Conservation (phyloP, 2,329 filamentous ascomycete genomes). For the Fusarium sublunatum region DNA sequence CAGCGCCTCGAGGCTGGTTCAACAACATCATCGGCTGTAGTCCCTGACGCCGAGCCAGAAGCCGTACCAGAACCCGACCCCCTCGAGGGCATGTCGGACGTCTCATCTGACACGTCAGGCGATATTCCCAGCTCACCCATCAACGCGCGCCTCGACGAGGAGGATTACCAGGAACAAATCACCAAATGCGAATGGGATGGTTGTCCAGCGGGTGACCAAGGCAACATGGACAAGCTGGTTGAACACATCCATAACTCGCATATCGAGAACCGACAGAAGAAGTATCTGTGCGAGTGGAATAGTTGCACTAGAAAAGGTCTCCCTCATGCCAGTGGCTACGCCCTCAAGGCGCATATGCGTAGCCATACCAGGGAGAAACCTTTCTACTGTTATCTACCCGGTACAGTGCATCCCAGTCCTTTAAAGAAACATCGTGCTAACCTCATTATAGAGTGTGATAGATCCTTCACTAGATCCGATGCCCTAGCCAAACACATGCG, state of each 20-base stretch:
- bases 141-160: slow-evolving; percentile 76
- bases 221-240: slow-evolving; percentile 84
- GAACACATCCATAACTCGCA: slow-evolving; percentile 92
- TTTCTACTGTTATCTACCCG: slow-evolving; percentile 94
- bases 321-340: slow-evolving; percentile 94
- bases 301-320: slow-evolving; percentile 90
- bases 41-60: slow-evolving; percentile 58
- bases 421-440: slow-evolving; percentile 8
- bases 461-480: slow-evolving; percentile 94
- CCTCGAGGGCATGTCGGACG: slow-evolving; percentile 72
- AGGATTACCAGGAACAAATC: slow-evolving; percentile 81
- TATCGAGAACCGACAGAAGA: slow-evolving; percentile 92
- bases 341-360: slow-evolving; percentile 95
- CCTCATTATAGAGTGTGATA: slow-evolving; percentile 82
- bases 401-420: slow-evolving; percentile 60
- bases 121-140: slow-evolving; percentile 79
- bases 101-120: slow-evolving; percentile 91
- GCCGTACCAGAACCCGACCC: slow-evolving; percentile 62
- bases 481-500: slow-evolving; percentile 98
- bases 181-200: slow-evolving; percentile 83
- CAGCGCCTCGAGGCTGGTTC: slow-evolving; percentile 59
- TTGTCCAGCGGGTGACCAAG: slow-evolving; percentile 75
- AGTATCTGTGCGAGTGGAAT: slow-evolving; percentile 98
- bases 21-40: slow-evolving; percentile 58
- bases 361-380: slow-evolving; percentile 98